Evolutionary conservation across 495 filamentous ascomycete genomes (phyloP), one percentile per base, ranked within the genome.

Genomic region (Cercophora newfieldiana): DNA sequence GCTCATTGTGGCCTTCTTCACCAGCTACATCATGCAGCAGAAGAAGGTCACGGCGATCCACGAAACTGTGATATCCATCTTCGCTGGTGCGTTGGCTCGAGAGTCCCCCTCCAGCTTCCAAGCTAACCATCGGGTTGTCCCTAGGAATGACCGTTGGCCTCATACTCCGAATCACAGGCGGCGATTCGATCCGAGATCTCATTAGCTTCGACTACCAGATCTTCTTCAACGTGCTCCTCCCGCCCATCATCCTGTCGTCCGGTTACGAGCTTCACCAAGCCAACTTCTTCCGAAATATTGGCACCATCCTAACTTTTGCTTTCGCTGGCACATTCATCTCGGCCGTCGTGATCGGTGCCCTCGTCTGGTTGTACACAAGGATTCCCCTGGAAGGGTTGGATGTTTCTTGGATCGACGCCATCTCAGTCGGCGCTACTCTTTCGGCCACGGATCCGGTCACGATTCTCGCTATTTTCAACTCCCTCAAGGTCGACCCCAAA

Each of bases 281-380:
- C 63, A 98, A 98, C 80, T 98, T 98, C 82, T 98, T 98, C 76
- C 91, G 96, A 60, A 97, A 98, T 73, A 97, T 98, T 66, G 96
- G 95, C 49, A 96, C 93, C 2, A 99, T 99, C 68, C 83, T 99
- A 61, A 97, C 95, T n/a, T 99, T 99, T 75, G 95, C 95, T 10
- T 99, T 99, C 70, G 93, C 91, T 53, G 95, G 96, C 14, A 98
- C 95, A 16, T 97, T 98, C 75, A 94, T 99, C 64, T 98, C 96
- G 31, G 96, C 95, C 55, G 85, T 97, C 30, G 94, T 97, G 28
- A 88, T 98, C 24, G 95, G 93, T 16, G 75, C 92, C 49, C 87
- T 99, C 53, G 81, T 98, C 51, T 99, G 84, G 79, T 74, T 97
- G 5, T 98, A 96, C 86, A 93, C 94, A 3, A 85, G 87, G 56